phyloP scores from a whole-genome alignment of 1,139 yeast genomes.

The Diutina scorzettiae region DNA sequence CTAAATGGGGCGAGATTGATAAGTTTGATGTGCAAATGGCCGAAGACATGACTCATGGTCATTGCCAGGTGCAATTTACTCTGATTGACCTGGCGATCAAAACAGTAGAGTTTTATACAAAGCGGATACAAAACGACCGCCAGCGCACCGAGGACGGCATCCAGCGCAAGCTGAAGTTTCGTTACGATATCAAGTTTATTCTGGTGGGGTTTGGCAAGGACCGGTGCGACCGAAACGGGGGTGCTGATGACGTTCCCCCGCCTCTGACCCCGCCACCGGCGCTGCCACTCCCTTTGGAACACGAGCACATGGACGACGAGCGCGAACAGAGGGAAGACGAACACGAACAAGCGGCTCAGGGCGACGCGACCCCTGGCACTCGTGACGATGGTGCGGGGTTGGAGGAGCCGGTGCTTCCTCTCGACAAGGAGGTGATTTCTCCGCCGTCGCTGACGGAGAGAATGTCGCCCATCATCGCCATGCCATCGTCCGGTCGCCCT shows the following conservation, averaged over 20 bases:
- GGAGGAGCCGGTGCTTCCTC: not conserved
- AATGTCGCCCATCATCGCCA: not conserved
- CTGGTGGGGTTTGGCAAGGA: constrained; percentile 21
- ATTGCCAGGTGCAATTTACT: constrained; percentile 22
- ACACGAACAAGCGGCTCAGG: not conserved
- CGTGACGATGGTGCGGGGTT: not conserved
- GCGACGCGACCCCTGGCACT: not conserved
- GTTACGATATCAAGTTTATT: constrained; percentile 10
- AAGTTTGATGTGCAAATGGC: constrained; percentile 13
- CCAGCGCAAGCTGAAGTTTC: constrained; percentile 6
- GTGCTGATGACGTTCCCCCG: not conserved
- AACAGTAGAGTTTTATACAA: constrained; percentile 22
- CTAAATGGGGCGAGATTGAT: constrained; percentile 26
- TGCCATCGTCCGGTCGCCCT: not conserved
- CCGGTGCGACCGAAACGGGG: constrained; percentile 11
- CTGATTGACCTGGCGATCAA: constrained; percentile 31
- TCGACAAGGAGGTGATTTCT: not conserved
- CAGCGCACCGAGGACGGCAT: constrained; percentile 7
- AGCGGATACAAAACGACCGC: constrained; percentile 17
- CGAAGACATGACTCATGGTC: constrained; percentile 9
- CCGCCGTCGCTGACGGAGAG: constrained; percentile 1
- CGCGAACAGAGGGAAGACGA: too few relatives aligned
- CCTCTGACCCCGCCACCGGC: not conserved
- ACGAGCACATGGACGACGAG: not conserved
- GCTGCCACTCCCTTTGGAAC: not conserved